These are phyloP conservation scores for Comarum palustre DNA, from an alignment of 306 rosid genomes.

Conservation along the genomic window DNA sequence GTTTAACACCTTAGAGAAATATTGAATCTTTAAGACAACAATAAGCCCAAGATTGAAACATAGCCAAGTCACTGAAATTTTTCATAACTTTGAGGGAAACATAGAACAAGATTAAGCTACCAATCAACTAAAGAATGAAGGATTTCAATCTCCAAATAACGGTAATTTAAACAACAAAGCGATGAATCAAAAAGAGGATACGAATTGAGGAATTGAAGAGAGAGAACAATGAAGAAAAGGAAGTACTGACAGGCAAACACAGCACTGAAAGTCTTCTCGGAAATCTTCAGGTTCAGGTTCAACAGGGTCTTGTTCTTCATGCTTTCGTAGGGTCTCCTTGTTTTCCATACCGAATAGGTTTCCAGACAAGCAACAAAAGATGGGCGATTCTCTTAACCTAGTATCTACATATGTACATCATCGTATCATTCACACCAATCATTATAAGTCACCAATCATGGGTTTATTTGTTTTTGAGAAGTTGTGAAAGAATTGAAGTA, in stretches of 20 bases:
- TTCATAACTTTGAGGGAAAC: background rate
- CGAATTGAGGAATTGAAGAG: background rate
- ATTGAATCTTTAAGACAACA: too few species aligned
- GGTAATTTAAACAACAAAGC: background rate
- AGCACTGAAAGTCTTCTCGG: constrained; percentile 15
- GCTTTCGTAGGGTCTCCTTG: background rate
- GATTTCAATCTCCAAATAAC: too few species aligned
- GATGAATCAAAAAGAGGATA: background rate
- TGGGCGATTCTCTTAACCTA: background rate
- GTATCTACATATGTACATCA: background rate
- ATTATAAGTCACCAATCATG: too few species aligned
- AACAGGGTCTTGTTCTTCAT: background rate
- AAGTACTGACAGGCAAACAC: constrained; percentile 16
- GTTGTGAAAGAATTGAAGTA: too few species aligned
- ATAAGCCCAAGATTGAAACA: background rate
- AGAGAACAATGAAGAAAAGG: background rate
- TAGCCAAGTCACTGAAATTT: background rate
- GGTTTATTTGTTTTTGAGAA: too few species aligned
- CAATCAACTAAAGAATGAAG: background rate
- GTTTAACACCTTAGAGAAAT: background rate
- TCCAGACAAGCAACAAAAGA: background rate
- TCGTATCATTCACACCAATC: too few species aligned
- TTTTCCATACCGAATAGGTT: constrained; percentile 7
- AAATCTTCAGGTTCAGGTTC: background rate
- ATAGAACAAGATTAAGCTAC: background rate